Evolutionary conservation across 2,329 filamentous ascomycete species (phyloP), one percentile per base, ranked within the genome.

Genomic region (Byssochlamys sp.): DNA sequence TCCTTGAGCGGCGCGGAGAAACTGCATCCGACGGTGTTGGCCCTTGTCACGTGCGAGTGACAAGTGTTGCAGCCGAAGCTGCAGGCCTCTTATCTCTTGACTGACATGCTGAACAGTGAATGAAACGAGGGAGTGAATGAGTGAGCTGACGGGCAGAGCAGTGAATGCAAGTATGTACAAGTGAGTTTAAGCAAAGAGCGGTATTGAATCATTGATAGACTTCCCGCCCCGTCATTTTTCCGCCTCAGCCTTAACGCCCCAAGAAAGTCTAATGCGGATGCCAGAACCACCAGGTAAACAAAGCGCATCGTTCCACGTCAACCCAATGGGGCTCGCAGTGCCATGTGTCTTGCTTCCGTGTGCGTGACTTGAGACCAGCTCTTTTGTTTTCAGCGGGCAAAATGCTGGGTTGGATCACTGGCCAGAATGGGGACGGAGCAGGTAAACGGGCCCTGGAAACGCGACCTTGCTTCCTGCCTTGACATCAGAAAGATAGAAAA

Each of bases 51-150:
- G 59, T 54, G 60, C 52, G 58, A 55, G 66, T 66, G 70, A 71
- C 68, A 69, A 69, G 70, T 45, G 68, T 69, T 70, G 71, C 71
- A 73, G 71, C 71, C 71, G 71, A 71, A 73, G 71, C 71, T 73
- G 71, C 71, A 73, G 68, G 69, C 69, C 70, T 72, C 70, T 45
- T 73, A 73, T 62, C 66, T 61, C 61, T 68, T 66, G 53, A 56
- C 52, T 56, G 54, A 66, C 71, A 73, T 73, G 48, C 58, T 63
- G 55, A 54, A 51, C 59, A 45, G 53, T 54, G 52, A 61, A 45
- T 45, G 33, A 52, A 56, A 57, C 51, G 39, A 48, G 55, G 29
- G 51, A 33, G 39, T 52, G 52, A 55, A n/a, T 49, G 55, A 28
- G 31, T 28, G 51, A n/a, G 19, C 31, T 49, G 24, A 54, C 49